Conservation (phyloP, 805 yeast genomes). For the Ogataea minuta region DNA sequence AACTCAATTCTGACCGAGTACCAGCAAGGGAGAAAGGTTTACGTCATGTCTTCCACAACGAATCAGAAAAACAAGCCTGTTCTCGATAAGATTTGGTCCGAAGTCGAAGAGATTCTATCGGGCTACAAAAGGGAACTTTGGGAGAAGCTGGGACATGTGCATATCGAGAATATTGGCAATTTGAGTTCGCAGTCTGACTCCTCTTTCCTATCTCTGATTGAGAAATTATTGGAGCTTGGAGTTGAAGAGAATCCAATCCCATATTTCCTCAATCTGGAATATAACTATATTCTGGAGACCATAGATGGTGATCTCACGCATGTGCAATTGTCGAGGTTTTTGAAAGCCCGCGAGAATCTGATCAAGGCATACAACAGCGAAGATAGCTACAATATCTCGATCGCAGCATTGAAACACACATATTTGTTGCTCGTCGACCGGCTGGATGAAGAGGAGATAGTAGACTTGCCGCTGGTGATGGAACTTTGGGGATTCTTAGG, state of each 20-base stretch:
- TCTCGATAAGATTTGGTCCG: slow-evolving; percentile 52
- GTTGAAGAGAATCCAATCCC: slow-evolving; percentile 59
- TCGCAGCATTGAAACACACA: slow-evolving; percentile 29
- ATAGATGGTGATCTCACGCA: slow-evolving; percentile 41
- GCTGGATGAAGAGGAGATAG: slow-evolving; percentile 21
- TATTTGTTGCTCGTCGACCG: slow-evolving; percentile 24
- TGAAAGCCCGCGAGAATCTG: slow-evolving; percentile 41
- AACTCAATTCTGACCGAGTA: slow-evolving; percentile 58
- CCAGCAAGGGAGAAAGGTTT: slow-evolving; percentile 40
- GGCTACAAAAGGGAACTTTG: slow-evolving; percentile 54
- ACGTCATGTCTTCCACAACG: slow-evolving; percentile 8
- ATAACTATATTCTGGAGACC: slow-evolving; percentile 37
- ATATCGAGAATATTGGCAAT: slow-evolving; percentile 30
- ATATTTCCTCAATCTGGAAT: slow-evolving; percentile 57
- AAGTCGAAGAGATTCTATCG: slow-evolving; percentile 52
- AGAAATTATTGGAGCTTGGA: slow-evolving; percentile 62
- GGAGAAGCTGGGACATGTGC: slow-evolving; percentile 41
- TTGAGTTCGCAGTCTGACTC: slow-evolving; percentile 16
- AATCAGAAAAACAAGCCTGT: slow-evolving; percentile 30
- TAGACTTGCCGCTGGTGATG: slow-evolving; percentile 52
- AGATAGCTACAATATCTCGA: slow-evolving; percentile 19
- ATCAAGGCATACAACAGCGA: slow-evolving; percentile 31
- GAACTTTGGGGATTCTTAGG: slow-evolving; percentile 59
- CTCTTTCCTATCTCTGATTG: slow-evolving; percentile 42
- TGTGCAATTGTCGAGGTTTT: slow-evolving; percentile 40